Evolutionary conservation across 1,139 yeast species (phyloP), one percentile per base, ranked within the genome.

Genomic region (Debaryomyces sp.): DNA sequence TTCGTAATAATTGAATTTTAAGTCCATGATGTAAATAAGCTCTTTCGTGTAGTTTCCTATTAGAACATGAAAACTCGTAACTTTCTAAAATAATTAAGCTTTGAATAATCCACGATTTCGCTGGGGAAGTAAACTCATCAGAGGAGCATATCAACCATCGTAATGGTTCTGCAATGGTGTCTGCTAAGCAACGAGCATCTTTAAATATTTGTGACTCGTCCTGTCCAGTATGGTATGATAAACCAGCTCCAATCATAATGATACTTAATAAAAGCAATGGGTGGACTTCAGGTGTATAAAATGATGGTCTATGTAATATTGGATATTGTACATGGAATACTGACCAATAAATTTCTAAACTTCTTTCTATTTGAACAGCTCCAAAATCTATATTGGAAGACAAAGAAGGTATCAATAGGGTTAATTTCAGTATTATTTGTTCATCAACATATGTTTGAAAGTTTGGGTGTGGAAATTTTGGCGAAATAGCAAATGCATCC

Each of bases 21-120:
- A 87, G 78, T 5, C 87, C 89, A 58, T 84, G 89, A 56, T 85
- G 89, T 8, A 85, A 68, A 56, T 80, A 84, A 0, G 86, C 85
- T 39, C 91, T 63, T 58, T 85, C 89, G 58, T 85, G 89, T 49
- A 82, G 63, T 29, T 66, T 64, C 45, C 85, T 64, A 53, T 73
- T 65, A 43, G 81, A 62, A 26, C 50, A 39, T 2, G 47, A 43
- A 51, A 81, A 75, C 57, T 86, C 91, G 59, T 76, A 81, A 51
- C 76, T 71, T 57, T 84, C 89, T 26, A 84, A 62, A 42, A 84
- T 59, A 43, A 82, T 61, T 45, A 84, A 66, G 38, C 84, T 72
- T 57, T 84, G 89, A 43, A 84, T 68, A 5, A 84, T 77, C 82
- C 87, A 84, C 2, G 81, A 68, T 48, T 74, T 70, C 2, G 83